phyloP scores from a whole-genome alignment of 768 basidiomycete genomes.

The Mycena latifolia region DNA sequence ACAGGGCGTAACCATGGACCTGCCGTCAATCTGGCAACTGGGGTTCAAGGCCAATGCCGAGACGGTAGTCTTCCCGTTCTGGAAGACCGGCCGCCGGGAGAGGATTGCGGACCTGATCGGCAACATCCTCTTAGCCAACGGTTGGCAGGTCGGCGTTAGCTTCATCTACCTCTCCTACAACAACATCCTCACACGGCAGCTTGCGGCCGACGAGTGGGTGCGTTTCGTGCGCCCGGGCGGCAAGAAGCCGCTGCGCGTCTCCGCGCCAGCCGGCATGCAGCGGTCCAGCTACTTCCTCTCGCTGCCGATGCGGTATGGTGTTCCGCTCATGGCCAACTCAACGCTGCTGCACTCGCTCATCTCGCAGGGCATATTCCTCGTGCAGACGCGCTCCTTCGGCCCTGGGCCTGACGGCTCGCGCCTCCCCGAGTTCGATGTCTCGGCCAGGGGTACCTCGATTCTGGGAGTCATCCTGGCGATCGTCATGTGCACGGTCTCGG shows the following conservation, averaged over 20 bases:
- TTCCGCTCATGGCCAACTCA: neutral
- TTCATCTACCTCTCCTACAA: constrained; percentile 7
- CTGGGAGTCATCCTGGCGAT: constrained; percentile 2
- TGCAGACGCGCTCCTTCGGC: constrained; percentile 6
- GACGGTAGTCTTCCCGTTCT: neutral
- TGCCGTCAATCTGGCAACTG: neutral
- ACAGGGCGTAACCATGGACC: neutral
- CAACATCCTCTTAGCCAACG: constrained; percentile 3
- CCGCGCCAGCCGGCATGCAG: constrained; percentile 5
- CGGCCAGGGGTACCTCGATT: neutral
- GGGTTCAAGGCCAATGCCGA: neutral
- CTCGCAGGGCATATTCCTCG: neutral
- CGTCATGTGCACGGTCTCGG: no score
- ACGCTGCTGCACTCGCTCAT: constrained; percentile 5
- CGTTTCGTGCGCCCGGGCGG: constrained; percentile 1
- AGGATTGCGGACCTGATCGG: constrained; percentile 3
- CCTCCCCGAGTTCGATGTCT: constrained; percentile 7
- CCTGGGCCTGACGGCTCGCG: neutral
- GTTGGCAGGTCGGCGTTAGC: neutral
- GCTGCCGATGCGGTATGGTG: constrained; percentile 6
- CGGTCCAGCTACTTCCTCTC: constrained; percentile 9
- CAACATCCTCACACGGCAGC: constrained; percentile 5
- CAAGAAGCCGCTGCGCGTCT: constrained; percentile 10
- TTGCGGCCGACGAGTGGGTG: constrained; percentile 9
- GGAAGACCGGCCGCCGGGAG: neutral